Percentiles rank a stretch among this genome's conserved stretches.
These are phyloP conservation scores for Colletotrichum gloeosporioides DNA, from an alignment of 2,329 filamentous ascomycete species.

Conservation along the genomic window DNA sequence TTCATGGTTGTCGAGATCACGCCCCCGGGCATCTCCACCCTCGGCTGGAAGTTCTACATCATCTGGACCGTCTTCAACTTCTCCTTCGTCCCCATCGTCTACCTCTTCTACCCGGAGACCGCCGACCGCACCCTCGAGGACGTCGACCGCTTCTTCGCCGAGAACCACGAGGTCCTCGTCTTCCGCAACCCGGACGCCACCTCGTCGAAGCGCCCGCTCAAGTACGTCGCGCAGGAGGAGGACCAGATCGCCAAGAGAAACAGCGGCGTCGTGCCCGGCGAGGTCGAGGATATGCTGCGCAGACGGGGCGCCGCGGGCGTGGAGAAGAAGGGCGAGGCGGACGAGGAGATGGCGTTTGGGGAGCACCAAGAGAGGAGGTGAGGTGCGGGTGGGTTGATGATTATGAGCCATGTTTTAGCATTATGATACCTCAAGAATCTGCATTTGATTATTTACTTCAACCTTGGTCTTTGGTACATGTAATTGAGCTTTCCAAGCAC, in stretches of 20 bases:
- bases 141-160: constrained; percentile 28
- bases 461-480: not conserved
- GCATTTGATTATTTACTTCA: not conserved
- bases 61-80: constrained; percentile 56
- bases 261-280: not conserved
- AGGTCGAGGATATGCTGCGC: constrained; percentile 1
- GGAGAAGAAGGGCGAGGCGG: not conserved
- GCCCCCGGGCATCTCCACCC: constrained; percentile 41
- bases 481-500: too few species aligned
- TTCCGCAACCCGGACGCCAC: constrained; percentile 28
- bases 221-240: constrained; percentile 26
- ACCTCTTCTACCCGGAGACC: constrained; percentile 55
- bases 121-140: constrained; percentile 27
- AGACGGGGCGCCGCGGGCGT: not conserved
- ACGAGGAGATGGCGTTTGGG: constrained; percentile 17
- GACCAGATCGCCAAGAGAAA: constrained; percentile 25
- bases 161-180: constrained; percentile 27
- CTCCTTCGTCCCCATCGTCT: constrained; percentile 50
- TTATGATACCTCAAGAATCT: not conserved
- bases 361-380: constrained; percentile 14
- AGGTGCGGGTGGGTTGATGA: not conserved
- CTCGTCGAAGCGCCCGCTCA: constrained; percentile 23
- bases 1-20: constrained; percentile 38
- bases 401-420: not conserved
- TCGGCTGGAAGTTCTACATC: constrained; percentile 58